Conservation (phyloP, 441 rosid species). For the Cnidoscolus chayamansa region DNA sequence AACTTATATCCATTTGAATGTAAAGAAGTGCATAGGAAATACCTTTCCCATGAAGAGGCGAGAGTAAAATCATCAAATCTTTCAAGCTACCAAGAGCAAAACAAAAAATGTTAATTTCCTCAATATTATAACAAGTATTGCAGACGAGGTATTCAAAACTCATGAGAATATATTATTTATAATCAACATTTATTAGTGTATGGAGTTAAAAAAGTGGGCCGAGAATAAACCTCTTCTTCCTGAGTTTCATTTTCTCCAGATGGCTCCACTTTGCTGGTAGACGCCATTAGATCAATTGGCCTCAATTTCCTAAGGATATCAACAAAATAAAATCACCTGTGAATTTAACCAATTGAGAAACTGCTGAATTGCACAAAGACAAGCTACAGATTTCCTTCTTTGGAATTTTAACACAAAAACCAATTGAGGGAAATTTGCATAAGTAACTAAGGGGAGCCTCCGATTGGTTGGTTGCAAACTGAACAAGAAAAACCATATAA, state of each 20-base stretch:
- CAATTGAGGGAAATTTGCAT: too few species aligned
- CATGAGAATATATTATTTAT: too few species aligned
- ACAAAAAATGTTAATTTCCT: not conserved
- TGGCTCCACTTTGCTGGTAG: constrained; percentile 47
- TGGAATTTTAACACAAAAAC: too few species aligned
- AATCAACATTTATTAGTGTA: too few species aligned
- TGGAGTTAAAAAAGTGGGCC: too few species aligned
- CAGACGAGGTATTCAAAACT: too few species aligned
- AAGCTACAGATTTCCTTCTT: too few species aligned
- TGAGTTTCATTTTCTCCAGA: constrained; percentile 48
- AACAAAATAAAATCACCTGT: not conserved
- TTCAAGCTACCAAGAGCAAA: constrained; percentile 48
- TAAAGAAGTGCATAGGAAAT: constrained; percentile 3
- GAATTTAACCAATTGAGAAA: not conserved
- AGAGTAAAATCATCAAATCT: constrained; percentile 94
- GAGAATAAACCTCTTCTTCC: constrained; percentile 53
- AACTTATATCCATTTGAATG: not conserved
- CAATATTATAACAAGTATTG: not conserved
- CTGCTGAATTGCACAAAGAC: too few species aligned
- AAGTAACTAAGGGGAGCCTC: too few species aligned
- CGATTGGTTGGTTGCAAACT: too few species aligned
- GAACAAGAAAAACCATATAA: too few species aligned
- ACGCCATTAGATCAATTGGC: constrained; percentile 52
- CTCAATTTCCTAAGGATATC: not conserved
- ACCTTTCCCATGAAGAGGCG: constrained; percentile 99